Conservation (phyloP, 495 filamentous ascomycete species). For the Neurospora sp. region DNA sequence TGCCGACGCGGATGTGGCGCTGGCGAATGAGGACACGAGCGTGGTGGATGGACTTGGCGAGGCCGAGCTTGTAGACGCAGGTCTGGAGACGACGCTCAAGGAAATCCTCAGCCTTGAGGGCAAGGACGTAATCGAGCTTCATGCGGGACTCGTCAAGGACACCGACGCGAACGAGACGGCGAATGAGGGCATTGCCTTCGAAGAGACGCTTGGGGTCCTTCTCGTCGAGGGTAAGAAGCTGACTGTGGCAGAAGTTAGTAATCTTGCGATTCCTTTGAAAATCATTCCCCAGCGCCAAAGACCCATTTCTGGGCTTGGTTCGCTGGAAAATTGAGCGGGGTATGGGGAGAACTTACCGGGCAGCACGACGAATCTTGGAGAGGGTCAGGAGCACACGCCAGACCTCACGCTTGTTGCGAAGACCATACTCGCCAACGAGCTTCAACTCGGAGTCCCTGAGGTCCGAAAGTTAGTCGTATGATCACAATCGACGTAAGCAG, state of each 20-base stretch:
- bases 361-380: slow-evolving; percentile 99
- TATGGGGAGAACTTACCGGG: slow-evolving; percentile 59
- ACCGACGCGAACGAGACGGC: slow-evolving; percentile 98
- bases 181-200: slow-evolving; percentile 99
- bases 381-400: slow-evolving; percentile 99
- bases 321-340: background rate
- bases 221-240: slow-evolving; percentile 98
- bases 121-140: slow-evolving; percentile 99
- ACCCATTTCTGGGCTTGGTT: background rate
- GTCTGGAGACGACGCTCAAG: slow-evolving; percentile 98
- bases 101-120: slow-evolving; percentile 97
- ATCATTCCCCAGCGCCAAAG: background rate
- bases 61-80: slow-evolving; percentile 98
- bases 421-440: slow-evolving; percentile 97
- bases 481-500: slow-evolving; percentile 84
- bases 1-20: slow-evolving; percentile 98
- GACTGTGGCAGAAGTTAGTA: slow-evolving; percentile 44
- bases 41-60: slow-evolving; percentile 99
- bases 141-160: slow-evolving; percentile 99
- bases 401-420: slow-evolving; percentile 99
- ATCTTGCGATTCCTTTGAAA: background rate
- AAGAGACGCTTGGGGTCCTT: slow-evolving; percentile 99
- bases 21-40: slow-evolving; percentile 98
- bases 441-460: slow-evolving; percentile 96
- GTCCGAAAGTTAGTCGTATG: slow-evolving; percentile 34